Evolutionary conservation across 306 rosid genomes (phyloP).

Genomic region (Cucurbita pepo): DNA sequence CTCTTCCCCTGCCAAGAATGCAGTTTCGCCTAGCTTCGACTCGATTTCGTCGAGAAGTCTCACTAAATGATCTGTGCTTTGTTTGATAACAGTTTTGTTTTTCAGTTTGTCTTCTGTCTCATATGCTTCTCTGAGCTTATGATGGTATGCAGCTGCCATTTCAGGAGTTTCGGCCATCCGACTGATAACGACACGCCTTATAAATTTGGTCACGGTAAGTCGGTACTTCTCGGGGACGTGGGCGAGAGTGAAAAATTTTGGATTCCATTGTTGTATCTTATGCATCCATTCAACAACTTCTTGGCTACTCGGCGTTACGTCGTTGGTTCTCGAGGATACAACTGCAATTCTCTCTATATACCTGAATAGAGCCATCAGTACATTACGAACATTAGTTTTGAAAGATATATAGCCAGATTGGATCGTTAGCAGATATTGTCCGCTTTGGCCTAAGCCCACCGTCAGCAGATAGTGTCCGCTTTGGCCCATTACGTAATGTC

Average conservation of each 20-base stretch:
- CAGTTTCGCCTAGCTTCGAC: slow-evolving; percentile 37
- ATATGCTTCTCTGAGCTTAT: slow-evolving; percentile 63
- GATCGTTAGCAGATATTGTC: no score
- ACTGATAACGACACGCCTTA: slow-evolving; percentile 60
- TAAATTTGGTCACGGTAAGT: slow-evolving; percentile 47
- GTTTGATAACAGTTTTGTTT: slow-evolving; percentile 30
- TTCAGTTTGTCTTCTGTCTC: slow-evolving; percentile 69
- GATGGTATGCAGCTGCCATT: slow-evolving; percentile 70
- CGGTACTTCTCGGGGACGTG: slow-evolving; percentile 63
- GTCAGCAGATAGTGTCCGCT: no score
- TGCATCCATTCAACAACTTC: slow-evolving; percentile 86
- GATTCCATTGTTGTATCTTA: slow-evolving; percentile 79
- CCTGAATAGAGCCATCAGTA: slow-evolving; percentile 29
- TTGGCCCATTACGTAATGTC: no score
- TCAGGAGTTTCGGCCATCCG: slow-evolving; percentile 85
- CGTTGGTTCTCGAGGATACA: slow-evolving; percentile 45
- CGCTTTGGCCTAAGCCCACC: no score
- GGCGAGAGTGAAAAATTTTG: slow-evolving; percentile 52
- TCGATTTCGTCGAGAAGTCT: slow-evolving; percentile 65
- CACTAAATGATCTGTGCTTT: slow-evolving; percentile 43
- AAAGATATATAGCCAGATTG: background rate
- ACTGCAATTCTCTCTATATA: slow-evolving; percentile 80
- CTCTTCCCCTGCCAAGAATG: slow-evolving; percentile 56
- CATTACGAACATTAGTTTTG: background rate
- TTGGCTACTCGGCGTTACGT: slow-evolving; percentile 20